Evolutionary conservation across 495 filamentous ascomycete species (phyloP), one percentile per base, ranked within the genome.

Genomic region (Parathielavia appendiculata): DNA sequence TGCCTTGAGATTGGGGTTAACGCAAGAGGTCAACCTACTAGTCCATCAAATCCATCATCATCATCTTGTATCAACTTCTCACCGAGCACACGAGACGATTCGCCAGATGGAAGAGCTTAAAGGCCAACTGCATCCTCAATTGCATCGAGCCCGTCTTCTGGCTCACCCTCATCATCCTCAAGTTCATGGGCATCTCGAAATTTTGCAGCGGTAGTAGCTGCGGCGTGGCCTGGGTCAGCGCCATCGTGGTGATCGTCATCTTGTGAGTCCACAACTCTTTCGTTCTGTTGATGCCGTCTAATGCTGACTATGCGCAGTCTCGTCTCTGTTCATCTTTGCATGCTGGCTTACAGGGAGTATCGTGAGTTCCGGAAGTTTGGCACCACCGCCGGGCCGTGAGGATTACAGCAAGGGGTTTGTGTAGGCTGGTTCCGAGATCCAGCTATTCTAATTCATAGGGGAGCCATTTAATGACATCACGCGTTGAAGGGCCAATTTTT

Each of bases 81-180:
- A 46, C 6, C 30, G 52, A 46, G 4, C 40, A 55, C 41, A 55
- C 52, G 13, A 2, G 6, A 5, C 52, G 41, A 10, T 46, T 46
- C 17, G 23, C 52, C 5, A 19, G 22, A 20, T 45, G 41, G 40
- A 55, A 11, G 32, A 46, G 40, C 13, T 10, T 45, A 0, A 55
- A 44, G 30, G 52, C 40, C 40, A 55, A 46, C 30, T 9, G n/a
- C n/a, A 55, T 55, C 40, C 30, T 45, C 16, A 55, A 36, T 26
- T 46, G 40, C 41, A 55, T 46, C 17, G 41, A 55, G 41, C 26
- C 30, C 12, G 40, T 55, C 26, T 46, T 55, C n/a, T 55, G 52
- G 52, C 52, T 55, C 17, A 46, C 41, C 19, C 22, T 36, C 30
- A 12, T 55, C 30, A 36, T 55, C 13, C 40, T 55, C 41, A 46